Evolutionary conservation across 225 moss, liverwort and hornwort genomes (phyloP).

Genomic region (Lunularia cruciata): DNA sequence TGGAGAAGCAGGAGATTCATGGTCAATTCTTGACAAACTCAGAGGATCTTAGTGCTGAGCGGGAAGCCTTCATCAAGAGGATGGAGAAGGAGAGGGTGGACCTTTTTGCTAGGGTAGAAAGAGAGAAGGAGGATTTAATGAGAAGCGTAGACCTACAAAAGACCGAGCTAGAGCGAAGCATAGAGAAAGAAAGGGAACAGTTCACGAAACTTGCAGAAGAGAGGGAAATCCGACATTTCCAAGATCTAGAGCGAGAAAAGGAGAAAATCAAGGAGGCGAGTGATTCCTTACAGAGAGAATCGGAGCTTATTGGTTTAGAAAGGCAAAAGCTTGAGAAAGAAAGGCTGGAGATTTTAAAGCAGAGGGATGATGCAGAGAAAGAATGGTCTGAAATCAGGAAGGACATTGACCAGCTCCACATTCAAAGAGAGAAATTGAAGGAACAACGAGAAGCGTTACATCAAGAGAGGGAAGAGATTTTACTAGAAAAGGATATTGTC

Average conservation of each 20-base stretch:
- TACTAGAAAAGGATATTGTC: conserved; percentile 55
- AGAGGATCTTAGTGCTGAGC: conserved; percentile 74
- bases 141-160: conserved; percentile 76
- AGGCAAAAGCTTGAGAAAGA: conserved; percentile 83
- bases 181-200: conserved; percentile 75
- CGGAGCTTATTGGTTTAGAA: conserved; percentile 54
- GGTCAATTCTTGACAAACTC: conserved; percentile 63
- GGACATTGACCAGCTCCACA: conserved; percentile 80
- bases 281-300: conserved; percentile 46
- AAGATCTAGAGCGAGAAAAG: conserved; percentile 69
- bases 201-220: conserved; percentile 75
- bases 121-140: conserved; percentile 79
- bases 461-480: conserved; percentile 65
- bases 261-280: conserved; percentile 60
- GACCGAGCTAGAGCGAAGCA: conserved; percentile 69
- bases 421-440: conserved; percentile 89
- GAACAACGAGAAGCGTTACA: conserved; percentile 87
- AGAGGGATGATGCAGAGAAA: conserved; percentile 71
- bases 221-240: conserved; percentile 56
- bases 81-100: conserved; percentile 80
- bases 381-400: conserved; percentile 95
- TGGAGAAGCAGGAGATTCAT: conserved; percentile 67
- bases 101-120: conserved; percentile 72
- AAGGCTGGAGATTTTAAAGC: conserved; percentile 67
- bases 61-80: conserved; percentile 71